These are phyloP conservation scores for Trichoderma sp. DNA, from an alignment of 2,329 filamentous ascomycete genomes.

Conservation along the genomic window DNA sequence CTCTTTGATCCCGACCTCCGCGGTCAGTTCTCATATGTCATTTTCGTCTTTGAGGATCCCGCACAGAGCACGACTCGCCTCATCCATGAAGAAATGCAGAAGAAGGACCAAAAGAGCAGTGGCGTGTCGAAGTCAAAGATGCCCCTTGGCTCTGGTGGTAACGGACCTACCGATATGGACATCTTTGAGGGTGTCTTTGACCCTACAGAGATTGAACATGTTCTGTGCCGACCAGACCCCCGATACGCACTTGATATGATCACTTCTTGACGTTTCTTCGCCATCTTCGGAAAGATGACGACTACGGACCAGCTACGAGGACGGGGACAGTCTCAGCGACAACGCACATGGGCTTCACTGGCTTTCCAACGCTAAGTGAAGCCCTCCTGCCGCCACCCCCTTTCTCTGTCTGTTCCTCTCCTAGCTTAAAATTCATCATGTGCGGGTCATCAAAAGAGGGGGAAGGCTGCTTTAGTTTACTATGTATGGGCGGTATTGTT, in stretches of 20 bases:
- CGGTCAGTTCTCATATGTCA: conserved; percentile 61
- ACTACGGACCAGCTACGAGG: neutral
- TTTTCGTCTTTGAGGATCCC: conserved; percentile 65
- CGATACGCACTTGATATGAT: conserved; percentile 57
- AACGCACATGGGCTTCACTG: neutral
- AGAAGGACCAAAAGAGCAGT: conserved; percentile 46
- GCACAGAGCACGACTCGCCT: conserved; percentile 54
- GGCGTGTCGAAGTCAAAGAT: conserved; percentile 39
- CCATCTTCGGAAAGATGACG: neutral
- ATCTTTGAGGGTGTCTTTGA: conserved; percentile 58
- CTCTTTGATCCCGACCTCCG: conserved; percentile 63
- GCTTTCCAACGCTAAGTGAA: neutral
- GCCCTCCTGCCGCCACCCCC: neutral
- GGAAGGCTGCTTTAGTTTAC: neutral
- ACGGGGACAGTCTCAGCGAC: neutral
- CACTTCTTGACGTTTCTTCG: conserved; percentile 33
- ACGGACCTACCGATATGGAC: conserved; percentile 47
- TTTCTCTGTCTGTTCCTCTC: neutral
- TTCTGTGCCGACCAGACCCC: conserved; percentile 54
- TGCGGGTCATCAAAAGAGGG: neutral
- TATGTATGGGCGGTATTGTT: neutral
- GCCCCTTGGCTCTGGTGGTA: conserved; percentile 32
- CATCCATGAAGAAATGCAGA: conserved; percentile 57
- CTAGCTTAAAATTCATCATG: neutral
- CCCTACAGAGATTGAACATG: conserved; percentile 49